phyloP scores from a whole-genome alignment of 306 rosid species.

The Prunus fruticosa region DNA sequence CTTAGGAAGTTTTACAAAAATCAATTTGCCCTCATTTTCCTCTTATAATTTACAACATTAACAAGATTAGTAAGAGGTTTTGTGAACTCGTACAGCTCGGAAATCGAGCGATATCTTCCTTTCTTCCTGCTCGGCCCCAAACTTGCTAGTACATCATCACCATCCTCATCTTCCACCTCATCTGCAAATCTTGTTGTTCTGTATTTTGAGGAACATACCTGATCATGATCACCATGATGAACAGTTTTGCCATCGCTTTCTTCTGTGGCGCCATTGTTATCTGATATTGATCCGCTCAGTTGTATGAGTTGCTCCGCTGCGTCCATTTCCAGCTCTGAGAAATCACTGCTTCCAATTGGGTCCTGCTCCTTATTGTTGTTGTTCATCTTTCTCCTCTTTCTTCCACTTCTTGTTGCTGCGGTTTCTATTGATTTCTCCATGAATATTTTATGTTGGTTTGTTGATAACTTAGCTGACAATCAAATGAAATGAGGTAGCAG shows the following conservation, averaged over 20 bases:
- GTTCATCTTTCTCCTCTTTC: neutral
- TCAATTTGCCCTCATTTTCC: neutral
- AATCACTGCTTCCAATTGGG: neutral
- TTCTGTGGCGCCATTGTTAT: neutral
- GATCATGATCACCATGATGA: neutral
- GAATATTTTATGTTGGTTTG: no score
- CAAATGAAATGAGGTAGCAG: neutral
- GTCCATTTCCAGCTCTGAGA: neutral
- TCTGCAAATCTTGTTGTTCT: neutral
- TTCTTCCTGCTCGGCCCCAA: neutral
- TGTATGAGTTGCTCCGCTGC: constrained; percentile 1
- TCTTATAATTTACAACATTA: neutral
- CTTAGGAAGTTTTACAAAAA: no score
- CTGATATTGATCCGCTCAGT: neutral
- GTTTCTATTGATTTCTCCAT: no score
- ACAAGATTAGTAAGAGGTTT: neutral
- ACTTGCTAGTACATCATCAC: neutral
- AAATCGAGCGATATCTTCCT: neutral
- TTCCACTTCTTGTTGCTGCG: neutral
- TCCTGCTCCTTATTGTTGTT: neutral
- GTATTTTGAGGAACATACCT: neutral
- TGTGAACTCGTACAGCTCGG: neutral
- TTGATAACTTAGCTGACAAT: neutral
- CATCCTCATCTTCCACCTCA: neutral
- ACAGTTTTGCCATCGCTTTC: neutral